These are phyloP conservation scores for Proliferodiscus dingleyae DNA, from an alignment of 2,329 filamentous ascomycete genomes.

Conservation along the genomic window DNA sequence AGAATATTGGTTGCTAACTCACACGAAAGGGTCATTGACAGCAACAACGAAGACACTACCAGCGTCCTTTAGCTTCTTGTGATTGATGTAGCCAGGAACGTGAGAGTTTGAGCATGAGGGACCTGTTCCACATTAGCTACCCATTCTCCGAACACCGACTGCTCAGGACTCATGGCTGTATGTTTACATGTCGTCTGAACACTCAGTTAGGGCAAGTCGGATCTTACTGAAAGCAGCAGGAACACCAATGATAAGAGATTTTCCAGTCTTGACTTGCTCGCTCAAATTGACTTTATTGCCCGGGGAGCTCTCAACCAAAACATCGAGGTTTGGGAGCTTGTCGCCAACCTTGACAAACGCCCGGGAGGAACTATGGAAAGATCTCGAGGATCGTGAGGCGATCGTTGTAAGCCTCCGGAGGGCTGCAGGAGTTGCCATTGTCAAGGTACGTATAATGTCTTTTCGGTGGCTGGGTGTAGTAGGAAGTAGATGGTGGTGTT, in stretches of 20 bases:
- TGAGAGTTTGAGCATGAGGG: conserved; percentile 65
- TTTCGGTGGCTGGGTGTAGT: background rate
- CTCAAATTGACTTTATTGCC: conserved; percentile 82
- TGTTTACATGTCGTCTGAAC: too few species aligned
- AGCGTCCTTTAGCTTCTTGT: conserved; percentile 69
- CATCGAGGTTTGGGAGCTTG: conserved; percentile 66
- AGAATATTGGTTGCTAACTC: conserved; percentile 37
- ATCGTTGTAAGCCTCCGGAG: conserved; percentile 20
- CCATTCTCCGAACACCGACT: conserved; percentile 1
- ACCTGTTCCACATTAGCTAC: conserved; percentile 31
- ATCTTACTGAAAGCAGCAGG: conserved; percentile 68
- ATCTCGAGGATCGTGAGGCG: conserved; percentile 13
- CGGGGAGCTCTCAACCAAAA: conserved; percentile 72
- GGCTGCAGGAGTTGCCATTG: conserved; percentile 23
- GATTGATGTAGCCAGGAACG: conserved; percentile 80
- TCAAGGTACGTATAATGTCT: too few species aligned
- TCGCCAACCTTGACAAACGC: conserved; percentile 73
- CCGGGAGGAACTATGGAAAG: conserved; percentile 61
- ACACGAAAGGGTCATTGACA: conserved; percentile 95
- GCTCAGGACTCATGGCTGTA: too few species aligned
- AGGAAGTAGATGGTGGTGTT: background rate
- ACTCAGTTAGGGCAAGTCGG: background rate
- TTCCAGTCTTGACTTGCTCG: conserved; percentile 65
- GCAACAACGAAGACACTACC: conserved; percentile 84
- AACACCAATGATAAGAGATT: conserved; percentile 79